These are phyloP conservation scores for Dendrobium catenatum DNA, from an alignment of 106 monocot genomes.

Conservation along the genomic window DNA sequence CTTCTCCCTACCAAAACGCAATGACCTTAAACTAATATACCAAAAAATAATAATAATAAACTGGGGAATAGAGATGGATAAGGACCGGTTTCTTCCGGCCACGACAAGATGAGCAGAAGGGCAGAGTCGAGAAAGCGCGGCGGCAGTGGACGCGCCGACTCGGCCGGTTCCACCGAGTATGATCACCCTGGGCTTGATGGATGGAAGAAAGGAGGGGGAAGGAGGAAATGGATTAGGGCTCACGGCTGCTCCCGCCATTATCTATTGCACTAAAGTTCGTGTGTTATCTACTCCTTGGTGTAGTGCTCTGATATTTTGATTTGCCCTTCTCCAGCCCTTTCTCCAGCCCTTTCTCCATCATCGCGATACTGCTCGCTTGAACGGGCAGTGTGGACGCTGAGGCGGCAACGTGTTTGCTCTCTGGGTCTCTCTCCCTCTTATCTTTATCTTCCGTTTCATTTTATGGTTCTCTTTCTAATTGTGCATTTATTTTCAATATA, in stretches of 20 bases:
- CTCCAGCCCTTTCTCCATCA: neutral
- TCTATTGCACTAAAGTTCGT: neutral
- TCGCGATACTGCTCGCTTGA: neutral
- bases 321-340: neutral
- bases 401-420: neutral
- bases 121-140: slow-evolving; percentile 70
- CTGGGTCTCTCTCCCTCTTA: neutral
- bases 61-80: too few relatives aligned
- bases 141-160: slow-evolving; percentile 85
- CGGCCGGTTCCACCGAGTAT: slow-evolving; percentile 85
- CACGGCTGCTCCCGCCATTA: slow-evolving; percentile 6
- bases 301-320: too few relatives aligned
- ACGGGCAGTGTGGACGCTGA: neutral
- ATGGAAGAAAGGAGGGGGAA: neutral
- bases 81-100: slow-evolving; percentile 77
- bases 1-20: slow-evolving; percentile 35
- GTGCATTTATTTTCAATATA: too few relatives aligned
- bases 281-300: neutral
- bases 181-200: slow-evolving; percentile 43
- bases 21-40: neutral
- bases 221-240: slow-evolving; percentile 7
- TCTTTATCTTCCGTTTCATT: too few relatives aligned
- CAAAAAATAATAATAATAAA: neutral
- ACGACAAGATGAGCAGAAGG: slow-evolving; percentile 56
- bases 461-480: too few relatives aligned